phyloP scores from a whole-genome alignment of 345 rosid genomes.

The Populus tremula region DNA sequence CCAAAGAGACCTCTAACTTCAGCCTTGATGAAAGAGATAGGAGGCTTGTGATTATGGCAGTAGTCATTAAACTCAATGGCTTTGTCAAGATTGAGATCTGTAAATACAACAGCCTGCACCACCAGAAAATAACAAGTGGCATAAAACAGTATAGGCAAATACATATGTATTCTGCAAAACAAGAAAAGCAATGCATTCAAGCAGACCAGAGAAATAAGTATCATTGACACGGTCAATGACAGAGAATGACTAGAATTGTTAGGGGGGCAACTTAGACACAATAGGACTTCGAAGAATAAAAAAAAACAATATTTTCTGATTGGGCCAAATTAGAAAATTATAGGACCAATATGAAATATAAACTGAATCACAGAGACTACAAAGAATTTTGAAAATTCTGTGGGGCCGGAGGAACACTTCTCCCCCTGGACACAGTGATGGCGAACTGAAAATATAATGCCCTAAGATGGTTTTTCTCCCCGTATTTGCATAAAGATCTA shows the following conservation, averaged over 20 bases:
- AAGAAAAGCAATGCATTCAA: background rate
- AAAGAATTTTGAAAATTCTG: background rate
- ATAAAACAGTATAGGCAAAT: background rate
- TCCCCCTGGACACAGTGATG: background rate
- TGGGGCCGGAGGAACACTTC: background rate
- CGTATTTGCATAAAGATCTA: background rate
- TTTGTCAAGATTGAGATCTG: constrained; percentile 66
- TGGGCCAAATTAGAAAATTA: background rate
- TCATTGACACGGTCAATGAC: background rate
- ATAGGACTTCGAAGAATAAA: background rate
- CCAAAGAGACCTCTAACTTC: constrained; percentile 99
- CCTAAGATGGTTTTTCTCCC: background rate
- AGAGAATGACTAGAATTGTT: background rate
- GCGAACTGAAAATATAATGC: background rate
- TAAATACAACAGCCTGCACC: constrained; percentile 86
- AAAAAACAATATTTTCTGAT: background rate
- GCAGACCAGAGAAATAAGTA: background rate
- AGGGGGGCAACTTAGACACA: background rate
- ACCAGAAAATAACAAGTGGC: constrained; percentile 4
- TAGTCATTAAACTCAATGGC: constrained; percentile 81
- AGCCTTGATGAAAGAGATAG: constrained; percentile 83
- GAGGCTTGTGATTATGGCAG: constrained; percentile 84
- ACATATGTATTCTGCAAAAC: background rate
- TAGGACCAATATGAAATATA: background rate
- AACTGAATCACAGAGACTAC: background rate